Evolutionary conservation across 768 basidiomycete genomes (phyloP), one percentile per base, ranked within the genome.

Genomic region (Filobasidium floriforme): DNA sequence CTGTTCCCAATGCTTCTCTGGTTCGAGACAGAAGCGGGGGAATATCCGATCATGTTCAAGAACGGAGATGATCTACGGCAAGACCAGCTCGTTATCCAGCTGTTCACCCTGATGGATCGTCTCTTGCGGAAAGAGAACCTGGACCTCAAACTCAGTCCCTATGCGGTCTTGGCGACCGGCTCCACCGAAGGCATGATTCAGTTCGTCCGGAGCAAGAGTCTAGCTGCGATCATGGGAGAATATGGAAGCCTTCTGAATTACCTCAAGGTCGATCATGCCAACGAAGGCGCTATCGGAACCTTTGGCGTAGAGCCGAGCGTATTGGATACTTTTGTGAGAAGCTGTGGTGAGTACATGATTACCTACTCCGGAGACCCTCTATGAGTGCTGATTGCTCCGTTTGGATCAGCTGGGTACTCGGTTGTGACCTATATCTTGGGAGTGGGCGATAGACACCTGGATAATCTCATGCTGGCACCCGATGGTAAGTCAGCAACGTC

Each of bases 21-120:
- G 77, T 94, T 98, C 79, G 87, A 90, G 71, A 89, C 89, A 71
- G 88, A 90, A 65, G 87, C 67, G 12, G 37, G 60, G 11, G 71
- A 71, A 44, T 98, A 89, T 77, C 89, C 93, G 0, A 85, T 97
- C 61, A 98, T 99, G 67, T 97, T 98, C 84, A 99, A 98, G 79
- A 93, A 97, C 71, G 96, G 96, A 15, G 96, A 98, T 75, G 96
- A 99, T 75, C 88, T 98, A 83, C 87, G 96, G 24, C 96, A 99
- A 78, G 96, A 99, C 76, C 96, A 99, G 77, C 85, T 99, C 43
- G 93, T 98, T 29, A 88, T 98, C 60, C 96, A 99, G 78, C 83
- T 98, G n/a, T 93, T 99, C 78, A 96, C 92, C 18, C 85, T 99
- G 29, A 99, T 99, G 96, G 92, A 99, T 75, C 84, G 89, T 59